phyloP scores from a whole-genome alignment of 768 basidiomycete species.

The Podaxis carcinomalis region DNA sequence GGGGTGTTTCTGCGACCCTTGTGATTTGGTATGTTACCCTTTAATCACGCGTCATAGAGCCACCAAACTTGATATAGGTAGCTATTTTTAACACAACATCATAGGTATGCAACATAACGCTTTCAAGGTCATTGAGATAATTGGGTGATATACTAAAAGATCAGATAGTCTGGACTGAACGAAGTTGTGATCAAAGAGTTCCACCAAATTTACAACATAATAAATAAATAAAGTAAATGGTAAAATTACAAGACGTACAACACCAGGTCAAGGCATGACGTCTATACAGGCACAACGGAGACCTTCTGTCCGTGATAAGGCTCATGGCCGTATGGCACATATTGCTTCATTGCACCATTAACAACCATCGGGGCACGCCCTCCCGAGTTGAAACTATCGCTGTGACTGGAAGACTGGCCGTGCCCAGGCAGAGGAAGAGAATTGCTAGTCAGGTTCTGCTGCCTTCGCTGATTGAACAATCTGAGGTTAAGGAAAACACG shows the following conservation, averaged over 20 bases:
- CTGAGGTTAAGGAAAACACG: constrained; percentile 8
- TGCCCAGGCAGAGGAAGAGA: not conserved
- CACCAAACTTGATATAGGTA: too few relatives aligned
- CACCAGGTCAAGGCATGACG: not conserved
- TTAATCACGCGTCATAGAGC: too few relatives aligned
- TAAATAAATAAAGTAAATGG: too few relatives aligned
- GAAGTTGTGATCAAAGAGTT: too few relatives aligned
- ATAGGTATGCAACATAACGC: too few relatives aligned
- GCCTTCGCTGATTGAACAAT: not conserved
- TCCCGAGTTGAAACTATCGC: not conserved
- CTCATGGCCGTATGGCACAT: not conserved
- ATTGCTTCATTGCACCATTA: not conserved
- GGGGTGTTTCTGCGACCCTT: too few relatives aligned
- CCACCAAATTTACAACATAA: too few relatives aligned
- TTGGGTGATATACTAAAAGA: too few relatives aligned
- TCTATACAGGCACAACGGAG: not conserved
- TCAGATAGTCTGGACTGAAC: too few relatives aligned
- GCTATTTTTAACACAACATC: too few relatives aligned
- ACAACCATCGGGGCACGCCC: not conserved
- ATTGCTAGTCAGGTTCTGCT: not conserved
- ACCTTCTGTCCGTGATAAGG: not conserved
- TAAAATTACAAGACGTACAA: not conserved
- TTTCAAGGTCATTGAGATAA: too few relatives aligned
- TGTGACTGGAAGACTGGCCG: not conserved
- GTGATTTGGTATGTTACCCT: too few relatives aligned